Percentiles rank a stretch among this genome's conserved stretches.
Conservation (phyloP, 2,329 filamentous ascomycete genomes). For the Colletotrichum sp. region DNA sequence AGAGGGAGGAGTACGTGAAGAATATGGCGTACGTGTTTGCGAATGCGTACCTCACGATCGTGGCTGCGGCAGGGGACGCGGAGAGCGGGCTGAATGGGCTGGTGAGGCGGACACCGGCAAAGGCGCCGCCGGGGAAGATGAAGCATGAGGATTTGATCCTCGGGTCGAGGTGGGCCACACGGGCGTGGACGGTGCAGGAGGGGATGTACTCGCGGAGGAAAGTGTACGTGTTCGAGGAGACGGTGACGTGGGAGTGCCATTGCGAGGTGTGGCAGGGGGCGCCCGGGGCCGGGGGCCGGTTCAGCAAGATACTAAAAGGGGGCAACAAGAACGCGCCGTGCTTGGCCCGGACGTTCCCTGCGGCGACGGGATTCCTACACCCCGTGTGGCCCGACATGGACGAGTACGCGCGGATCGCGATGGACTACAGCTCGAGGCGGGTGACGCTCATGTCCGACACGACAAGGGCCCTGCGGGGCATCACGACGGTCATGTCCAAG, state of each 20-base stretch:
- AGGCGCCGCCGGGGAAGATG: constrained; percentile 30
- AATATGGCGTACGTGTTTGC: constrained; percentile 52
- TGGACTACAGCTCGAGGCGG: constrained; percentile 46
- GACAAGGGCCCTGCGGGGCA: constrained; percentile 45
- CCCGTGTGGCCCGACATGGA: constrained; percentile 50
- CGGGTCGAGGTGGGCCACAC: constrained; percentile 41
- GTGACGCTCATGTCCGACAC: constrained; percentile 47
- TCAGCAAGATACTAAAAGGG: constrained; percentile 27
- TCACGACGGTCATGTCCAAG: constrained; percentile 46
- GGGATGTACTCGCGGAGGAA: constrained; percentile 45
- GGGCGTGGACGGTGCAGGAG: constrained; percentile 51
- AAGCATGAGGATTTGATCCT: constrained; percentile 44
- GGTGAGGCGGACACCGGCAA: constrained; percentile 20
- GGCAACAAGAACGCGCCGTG: constrained; percentile 27
- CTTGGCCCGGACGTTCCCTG: constrained; percentile 31
- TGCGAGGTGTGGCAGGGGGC: constrained; percentile 45
- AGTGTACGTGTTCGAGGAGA: constrained; percentile 48
- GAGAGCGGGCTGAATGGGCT: constrained; percentile 36
- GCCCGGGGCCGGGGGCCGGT: constrained; percentile 9
- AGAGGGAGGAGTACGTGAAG: constrained; percentile 43
- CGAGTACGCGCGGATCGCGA: constrained; percentile 48
- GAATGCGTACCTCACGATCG: constrained; percentile 49
- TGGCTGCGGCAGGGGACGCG: constrained; percentile 46
- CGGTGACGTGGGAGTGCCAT: constrained; percentile 51
- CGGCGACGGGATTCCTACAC: constrained; percentile 43